Evolutionary conservation across 331 rosid species (phyloP).

Genomic region (Cydonia oblonga): DNA sequence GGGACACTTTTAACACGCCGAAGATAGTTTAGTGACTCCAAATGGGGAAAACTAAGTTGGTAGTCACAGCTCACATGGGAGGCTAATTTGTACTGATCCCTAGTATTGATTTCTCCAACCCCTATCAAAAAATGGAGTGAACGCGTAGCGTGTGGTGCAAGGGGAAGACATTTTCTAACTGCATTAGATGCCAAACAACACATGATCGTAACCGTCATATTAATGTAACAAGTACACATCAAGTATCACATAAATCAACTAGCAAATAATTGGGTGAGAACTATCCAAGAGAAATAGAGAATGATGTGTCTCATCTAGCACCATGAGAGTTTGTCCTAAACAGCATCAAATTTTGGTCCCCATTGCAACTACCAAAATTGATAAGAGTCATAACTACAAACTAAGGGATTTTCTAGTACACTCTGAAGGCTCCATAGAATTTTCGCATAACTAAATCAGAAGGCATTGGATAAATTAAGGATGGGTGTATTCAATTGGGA

Average conservation of each 20-base stretch:
- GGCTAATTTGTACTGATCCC: background rate
- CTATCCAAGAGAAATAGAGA: background rate
- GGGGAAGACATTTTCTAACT: background rate
- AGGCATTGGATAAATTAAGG: too few relatives aligned
- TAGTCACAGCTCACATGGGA: background rate
- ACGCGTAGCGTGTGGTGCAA: background rate
- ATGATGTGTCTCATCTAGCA: background rate
- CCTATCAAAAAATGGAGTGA: background rate
- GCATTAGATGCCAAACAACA: background rate
- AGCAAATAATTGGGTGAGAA: background rate
- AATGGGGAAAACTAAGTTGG: background rate
- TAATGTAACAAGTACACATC: background rate
- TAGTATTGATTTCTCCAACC: background rate
- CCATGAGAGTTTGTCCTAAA: background rate
- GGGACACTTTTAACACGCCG: background rate
- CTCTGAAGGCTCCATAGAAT: background rate
- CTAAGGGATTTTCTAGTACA: too few relatives aligned
- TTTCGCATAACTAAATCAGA: too few relatives aligned
- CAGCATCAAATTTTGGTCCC: background rate
- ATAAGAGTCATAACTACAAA: too few relatives aligned
- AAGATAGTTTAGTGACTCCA: background rate
- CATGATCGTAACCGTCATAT: background rate
- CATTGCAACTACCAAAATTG: background rate
- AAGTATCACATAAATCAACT: background rate
- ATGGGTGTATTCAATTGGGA: too few relatives aligned